Conservation (phyloP, 78 protist genomes). For the Chrysochromulina parva region DNA sequence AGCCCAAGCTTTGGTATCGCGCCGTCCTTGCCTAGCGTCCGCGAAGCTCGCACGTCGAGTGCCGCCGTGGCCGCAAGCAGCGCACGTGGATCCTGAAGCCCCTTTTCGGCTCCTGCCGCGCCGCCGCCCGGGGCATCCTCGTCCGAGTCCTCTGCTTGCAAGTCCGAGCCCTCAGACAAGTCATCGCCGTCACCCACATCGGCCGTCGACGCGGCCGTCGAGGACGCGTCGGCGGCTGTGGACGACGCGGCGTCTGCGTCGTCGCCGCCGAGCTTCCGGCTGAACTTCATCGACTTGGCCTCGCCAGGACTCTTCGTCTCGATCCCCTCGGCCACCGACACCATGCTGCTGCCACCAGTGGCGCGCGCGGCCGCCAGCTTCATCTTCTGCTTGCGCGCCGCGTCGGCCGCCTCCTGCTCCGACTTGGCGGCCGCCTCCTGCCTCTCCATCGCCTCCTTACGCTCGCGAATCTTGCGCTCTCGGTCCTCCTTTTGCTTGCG, state of each 20-base stretch:
- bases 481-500: background rate
- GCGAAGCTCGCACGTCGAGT: background rate
- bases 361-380: background rate
- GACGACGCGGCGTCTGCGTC: background rate
- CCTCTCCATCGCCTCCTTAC: background rate
- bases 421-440: background rate
- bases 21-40: no score
- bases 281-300: no score
- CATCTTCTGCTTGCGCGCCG: background rate
- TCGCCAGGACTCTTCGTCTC: no score
- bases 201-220: no score
- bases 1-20: no score
- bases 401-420: background rate
- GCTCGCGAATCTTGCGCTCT: conserved; percentile 13
- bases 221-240: no score
- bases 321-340: no score
- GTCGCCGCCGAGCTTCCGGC: background rate
- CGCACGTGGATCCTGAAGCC: background rate
- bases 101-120: no score
- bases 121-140: background rate
- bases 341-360: no score
- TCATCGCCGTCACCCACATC: background rate
- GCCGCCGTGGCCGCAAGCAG: conserved; percentile 22
- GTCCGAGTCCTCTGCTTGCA: background rate
- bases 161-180: background rate